Evolutionary conservation across 352 stramenopile species (phyloP).

Genomic region (Pythium sp.): DNA sequence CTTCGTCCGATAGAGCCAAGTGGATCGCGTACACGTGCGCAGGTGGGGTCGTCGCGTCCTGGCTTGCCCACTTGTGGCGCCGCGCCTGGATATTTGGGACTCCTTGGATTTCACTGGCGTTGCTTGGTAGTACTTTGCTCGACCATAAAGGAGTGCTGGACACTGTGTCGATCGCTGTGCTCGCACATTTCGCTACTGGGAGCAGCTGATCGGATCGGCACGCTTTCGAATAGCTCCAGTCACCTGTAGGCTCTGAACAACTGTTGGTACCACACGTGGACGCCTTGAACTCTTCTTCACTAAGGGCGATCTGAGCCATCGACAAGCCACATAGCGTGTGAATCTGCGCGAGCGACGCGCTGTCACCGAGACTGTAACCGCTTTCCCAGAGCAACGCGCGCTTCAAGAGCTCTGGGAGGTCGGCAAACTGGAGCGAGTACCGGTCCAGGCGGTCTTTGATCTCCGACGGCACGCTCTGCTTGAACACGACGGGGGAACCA

Average conservation of each 20-base stretch:
- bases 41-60: background rate
- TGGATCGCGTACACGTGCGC: slow-evolving; percentile 17
- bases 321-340: slow-evolving; percentile 23
- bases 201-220: slow-evolving; percentile 18
- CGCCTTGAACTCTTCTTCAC: slow-evolving; percentile 22
- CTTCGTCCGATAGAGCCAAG: background rate
- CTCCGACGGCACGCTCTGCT: slow-evolving; percentile 15
- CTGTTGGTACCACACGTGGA: slow-evolving; percentile 17
- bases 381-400: slow-evolving; percentile 60
- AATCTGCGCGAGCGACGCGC: slow-evolving; percentile 27
- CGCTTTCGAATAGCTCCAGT: background rate
- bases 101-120: background rate
- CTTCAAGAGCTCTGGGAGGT: slow-evolving; percentile 37
- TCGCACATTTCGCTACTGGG: slow-evolving; percentile 15
- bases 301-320: slow-evolving; percentile 30
- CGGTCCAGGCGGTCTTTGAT: slow-evolving; percentile 11
- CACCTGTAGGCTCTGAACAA: slow-evolving; percentile 1
- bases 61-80: background rate
- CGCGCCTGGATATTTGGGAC: slow-evolving; percentile 6
- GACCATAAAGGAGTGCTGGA: slow-evolving; percentile 17
- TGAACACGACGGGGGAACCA: slow-evolving; percentile 6
- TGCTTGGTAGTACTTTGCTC: background rate
- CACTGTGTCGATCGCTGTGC: slow-evolving; percentile 16
- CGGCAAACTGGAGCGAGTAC: slow-evolving; percentile 15
- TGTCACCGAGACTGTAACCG: slow-evolving; percentile 29